phyloP scores from a whole-genome alignment of 176 grass and related monocot genomes.

The Hyparrhenia diplandra region DNA sequence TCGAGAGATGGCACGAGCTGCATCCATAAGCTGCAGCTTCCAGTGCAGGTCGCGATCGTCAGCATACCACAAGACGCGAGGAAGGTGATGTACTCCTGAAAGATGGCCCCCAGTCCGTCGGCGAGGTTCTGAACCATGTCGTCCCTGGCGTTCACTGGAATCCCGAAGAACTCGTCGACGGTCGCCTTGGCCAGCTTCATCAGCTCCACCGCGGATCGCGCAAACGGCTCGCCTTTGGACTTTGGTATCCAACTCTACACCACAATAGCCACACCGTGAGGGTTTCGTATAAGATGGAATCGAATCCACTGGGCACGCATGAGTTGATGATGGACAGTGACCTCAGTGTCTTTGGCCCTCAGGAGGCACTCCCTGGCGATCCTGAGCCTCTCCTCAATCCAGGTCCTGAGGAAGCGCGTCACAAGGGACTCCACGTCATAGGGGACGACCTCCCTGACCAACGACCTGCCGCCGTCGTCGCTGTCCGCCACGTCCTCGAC shows the following conservation, averaged over 20 bases:
- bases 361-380: slow-evolving; percentile 55
- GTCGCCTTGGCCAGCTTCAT: slow-evolving; percentile 81
- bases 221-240: slow-evolving; percentile 64
- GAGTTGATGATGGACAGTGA: background rate
- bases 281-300: background rate
- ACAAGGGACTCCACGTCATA: slow-evolving; percentile 74
- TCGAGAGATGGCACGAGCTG: too few relatives aligned
- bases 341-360: slow-evolving; percentile 84
- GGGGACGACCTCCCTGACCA: slow-evolving; percentile 55
- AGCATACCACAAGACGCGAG: slow-evolving; percentile 73
- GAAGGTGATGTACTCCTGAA: slow-evolving; percentile 77
- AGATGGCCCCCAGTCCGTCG: slow-evolving; percentile 47
- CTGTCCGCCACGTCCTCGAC: slow-evolving; percentile 54
- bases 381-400: slow-evolving; percentile 79
- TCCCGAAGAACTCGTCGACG: slow-evolving; percentile 79
- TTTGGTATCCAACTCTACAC: slow-evolving; percentile 78
- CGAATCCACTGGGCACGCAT: background rate
- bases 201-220: slow-evolving; percentile 76
- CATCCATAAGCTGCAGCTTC: too few relatives aligned
- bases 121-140: slow-evolving; percentile 77
- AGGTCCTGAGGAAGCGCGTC: slow-evolving; percentile 55
- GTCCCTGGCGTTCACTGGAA: slow-evolving; percentile 56
- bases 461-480: slow-evolving; percentile 47
- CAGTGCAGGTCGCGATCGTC: background rate
- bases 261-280: background rate